Percentiles rank a stretch among this genome's conserved stretches.
Conservation (phyloP, 2,329 filamentous ascomycete species). For the Cladophialophora immunda region DNA sequence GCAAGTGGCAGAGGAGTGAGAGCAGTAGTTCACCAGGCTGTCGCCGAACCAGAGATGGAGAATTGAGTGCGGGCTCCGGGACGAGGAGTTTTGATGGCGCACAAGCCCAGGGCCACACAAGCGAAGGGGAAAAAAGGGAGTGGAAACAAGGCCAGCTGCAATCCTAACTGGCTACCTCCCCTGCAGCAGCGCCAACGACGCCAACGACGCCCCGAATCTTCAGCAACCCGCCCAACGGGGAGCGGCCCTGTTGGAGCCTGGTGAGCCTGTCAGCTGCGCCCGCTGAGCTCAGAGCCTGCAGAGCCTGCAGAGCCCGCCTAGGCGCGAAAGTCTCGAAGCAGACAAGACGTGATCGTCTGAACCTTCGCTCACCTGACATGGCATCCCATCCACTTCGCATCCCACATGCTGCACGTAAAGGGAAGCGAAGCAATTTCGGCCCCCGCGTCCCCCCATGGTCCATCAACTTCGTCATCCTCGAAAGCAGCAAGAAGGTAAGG, state of each 20-base stretch:
- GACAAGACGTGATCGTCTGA: neutral
- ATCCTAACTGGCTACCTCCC: slow-evolving; percentile 5
- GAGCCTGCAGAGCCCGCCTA: neutral
- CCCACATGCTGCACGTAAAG: slow-evolving; percentile 1
- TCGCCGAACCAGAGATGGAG: slow-evolving; percentile 1
- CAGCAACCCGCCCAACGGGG: neutral
- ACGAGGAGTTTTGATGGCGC: slow-evolving; percentile 13
- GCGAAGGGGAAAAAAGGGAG: neutral
- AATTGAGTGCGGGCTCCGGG: slow-evolving; percentile 11
- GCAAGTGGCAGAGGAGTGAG: slow-evolving; percentile 3
- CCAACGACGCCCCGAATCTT: neutral
- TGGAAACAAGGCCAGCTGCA: slow-evolving; percentile 2
- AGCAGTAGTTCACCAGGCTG: slow-evolving; percentile 3
- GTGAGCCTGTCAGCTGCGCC: neutral
- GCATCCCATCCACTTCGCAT: neutral
- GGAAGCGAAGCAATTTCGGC: slow-evolving; percentile 2
- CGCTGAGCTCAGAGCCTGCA: neutral
- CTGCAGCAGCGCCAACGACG: slow-evolving; percentile 10
- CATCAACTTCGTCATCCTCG: neutral
- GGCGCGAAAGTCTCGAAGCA: neutral
- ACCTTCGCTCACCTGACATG: slow-evolving; percentile 1
- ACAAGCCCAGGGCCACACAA: neutral
- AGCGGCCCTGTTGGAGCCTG: neutral
- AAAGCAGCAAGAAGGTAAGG: slow-evolving; percentile 7
- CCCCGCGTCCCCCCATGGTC: neutral